A percentile compares a stretch with the other conserved stretches of the same genome.
Conservation (phyloP, 768 basidiomycete genomes). For the Podaxis mareebaensis region DNA sequence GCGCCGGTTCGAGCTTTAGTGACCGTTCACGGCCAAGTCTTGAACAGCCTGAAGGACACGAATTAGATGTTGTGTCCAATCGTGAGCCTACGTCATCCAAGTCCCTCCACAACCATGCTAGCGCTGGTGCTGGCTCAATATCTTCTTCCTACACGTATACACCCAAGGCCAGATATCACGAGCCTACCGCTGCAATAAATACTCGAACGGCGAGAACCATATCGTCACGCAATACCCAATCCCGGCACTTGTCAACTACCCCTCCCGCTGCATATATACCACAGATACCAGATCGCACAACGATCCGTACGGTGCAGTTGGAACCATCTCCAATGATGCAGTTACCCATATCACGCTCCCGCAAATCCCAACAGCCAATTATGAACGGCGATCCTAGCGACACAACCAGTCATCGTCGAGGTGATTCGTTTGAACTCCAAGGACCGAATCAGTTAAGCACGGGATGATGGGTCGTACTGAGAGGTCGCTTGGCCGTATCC, state of each 20-base stretch:
- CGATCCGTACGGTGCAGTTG: conserved; percentile 49
- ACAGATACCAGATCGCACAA: conserved; percentile 31
- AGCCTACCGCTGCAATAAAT: neutral
- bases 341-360: conserved; percentile 35
- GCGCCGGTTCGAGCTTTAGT: conserved; percentile 44
- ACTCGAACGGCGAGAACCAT: neutral
- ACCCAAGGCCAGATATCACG: conserved; percentile 24
- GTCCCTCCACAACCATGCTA: neutral
- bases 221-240: conserved; percentile 21
- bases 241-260: conserved; percentile 31
- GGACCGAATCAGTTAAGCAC: neutral
- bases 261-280: conserved; percentile 37
- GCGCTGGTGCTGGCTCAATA: conserved; percentile 14
- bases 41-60: conserved; percentile 41
- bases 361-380: conserved; percentile 23
- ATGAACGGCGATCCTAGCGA: conserved; percentile 11
- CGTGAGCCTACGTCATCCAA: neutral
- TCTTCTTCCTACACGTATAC: conserved; percentile 23
- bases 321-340: conserved; percentile 58
- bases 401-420: neutral
- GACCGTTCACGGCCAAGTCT: conserved; percentile 35
- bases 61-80: conserved; percentile 42
- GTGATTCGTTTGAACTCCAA: neutral
- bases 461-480: neutral
- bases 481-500: neutral